A percentile compares a stretch with the other conserved stretches of the same genome.
These are phyloP conservation scores for Scedosporium aurantiacum DNA, from an alignment of 2,329 filamentous ascomycete genomes.

Conservation along the genomic window DNA sequence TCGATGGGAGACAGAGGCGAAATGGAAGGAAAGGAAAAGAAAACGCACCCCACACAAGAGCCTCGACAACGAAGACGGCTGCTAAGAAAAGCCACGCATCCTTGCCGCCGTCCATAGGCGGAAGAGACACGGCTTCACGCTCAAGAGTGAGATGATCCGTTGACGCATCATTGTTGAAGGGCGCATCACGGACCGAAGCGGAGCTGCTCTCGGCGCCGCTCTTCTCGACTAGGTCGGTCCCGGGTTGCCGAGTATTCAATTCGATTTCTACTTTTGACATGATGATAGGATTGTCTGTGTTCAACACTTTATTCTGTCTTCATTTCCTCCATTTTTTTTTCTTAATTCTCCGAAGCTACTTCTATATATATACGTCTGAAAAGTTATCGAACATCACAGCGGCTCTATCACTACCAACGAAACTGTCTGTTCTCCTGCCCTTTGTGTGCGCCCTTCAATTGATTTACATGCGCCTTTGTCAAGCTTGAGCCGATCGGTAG, in stretches of 20 bases:
- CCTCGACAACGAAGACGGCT: conserved; percentile 14
- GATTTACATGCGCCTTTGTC: not conserved
- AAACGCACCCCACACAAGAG: conserved; percentile 8
- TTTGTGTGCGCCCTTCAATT: not conserved
- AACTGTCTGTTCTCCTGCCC: not conserved
- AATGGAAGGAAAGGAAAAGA: not conserved
- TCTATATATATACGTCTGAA: too few species aligned
- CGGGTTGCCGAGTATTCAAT: not conserved
- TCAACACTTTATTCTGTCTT: too few species aligned
- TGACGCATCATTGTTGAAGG: not conserved
- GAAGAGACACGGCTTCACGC: conserved; percentile 11
- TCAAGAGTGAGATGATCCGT: not conserved
- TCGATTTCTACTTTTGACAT: not conserved
- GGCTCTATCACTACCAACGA: not conserved
- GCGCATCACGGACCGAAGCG: not conserved
- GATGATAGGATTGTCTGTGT: not conserved
- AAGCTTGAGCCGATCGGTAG: not conserved
- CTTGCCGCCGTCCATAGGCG: conserved; percentile 24
- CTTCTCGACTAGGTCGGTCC: not conserved
- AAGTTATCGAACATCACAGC: too few species aligned
- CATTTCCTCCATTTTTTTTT: too few species aligned
- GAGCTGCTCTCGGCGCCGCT: not conserved
- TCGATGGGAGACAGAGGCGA: conserved; percentile 20
- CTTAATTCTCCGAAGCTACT: too few species aligned
- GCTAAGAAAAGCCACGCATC: conserved; percentile 23